Evolutionary conservation across 345 rosid species (phyloP).

Genomic region (Sonneratia caseolaris): DNA sequence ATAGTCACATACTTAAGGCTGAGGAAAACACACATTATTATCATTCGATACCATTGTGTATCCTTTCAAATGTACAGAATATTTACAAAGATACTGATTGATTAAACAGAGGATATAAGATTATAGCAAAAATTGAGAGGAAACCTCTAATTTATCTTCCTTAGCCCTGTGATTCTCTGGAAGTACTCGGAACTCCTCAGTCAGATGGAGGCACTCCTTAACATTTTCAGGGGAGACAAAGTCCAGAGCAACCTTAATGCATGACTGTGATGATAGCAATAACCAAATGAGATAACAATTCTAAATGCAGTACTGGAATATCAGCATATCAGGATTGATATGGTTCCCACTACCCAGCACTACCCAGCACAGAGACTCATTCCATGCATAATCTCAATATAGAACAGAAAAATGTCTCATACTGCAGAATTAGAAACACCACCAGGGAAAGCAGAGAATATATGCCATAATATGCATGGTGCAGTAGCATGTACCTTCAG

Average conservation of each 20-base stretch:
- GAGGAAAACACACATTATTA: not conserved
- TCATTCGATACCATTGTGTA: not conserved
- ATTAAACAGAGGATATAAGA: not conserved
- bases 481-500: constrained; percentile 22
- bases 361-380: not conserved
- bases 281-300: not conserved
- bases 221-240: constrained; percentile 31
- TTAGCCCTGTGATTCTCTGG: constrained; percentile 22
- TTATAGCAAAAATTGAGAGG: not conserved
- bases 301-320: not conserved
- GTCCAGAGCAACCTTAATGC: constrained; percentile 28
- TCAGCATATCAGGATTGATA: not conserved
- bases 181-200: constrained; percentile 23
- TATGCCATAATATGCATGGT: not conserved
- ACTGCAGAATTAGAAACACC: too few relatives aligned
- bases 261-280: constrained; percentile 16
- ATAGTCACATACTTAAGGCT: not conserved
- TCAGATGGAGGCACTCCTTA: constrained; percentile 21
- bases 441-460: not conserved
- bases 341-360: not conserved
- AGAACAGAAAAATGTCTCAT: not conserved
- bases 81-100: not conserved
- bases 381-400: not conserved
- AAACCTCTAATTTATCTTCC: constrained; percentile 28
- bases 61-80: not conserved